Conservation (phyloP, 1,284 basidiomycete genomes). For the Peniophora sp. region DNA sequence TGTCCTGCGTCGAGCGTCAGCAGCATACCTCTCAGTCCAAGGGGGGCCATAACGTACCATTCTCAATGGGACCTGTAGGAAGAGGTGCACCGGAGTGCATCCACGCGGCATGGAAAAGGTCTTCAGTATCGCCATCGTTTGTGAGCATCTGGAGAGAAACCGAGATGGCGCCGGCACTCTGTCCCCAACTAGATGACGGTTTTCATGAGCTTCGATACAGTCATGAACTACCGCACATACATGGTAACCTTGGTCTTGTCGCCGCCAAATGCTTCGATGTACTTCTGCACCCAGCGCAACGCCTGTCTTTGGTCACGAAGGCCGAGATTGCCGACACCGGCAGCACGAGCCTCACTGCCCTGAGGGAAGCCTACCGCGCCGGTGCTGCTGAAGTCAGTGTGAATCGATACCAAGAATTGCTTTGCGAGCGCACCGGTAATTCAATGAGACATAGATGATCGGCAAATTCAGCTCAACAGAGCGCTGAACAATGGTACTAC, state of each 20-base stretch:
- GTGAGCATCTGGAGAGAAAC: slow-evolving; percentile 22
- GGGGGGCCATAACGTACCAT: background rate
- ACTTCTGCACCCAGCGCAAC: slow-evolving; percentile 58
- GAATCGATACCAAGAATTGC: background rate
- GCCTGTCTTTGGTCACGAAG: slow-evolving; percentile 47
- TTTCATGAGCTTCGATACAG: background rate
- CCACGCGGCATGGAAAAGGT: slow-evolving; percentile 25
- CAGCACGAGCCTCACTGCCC: slow-evolving; percentile 40
- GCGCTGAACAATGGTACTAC: slow-evolving; percentile 20
- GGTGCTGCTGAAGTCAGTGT: background rate
- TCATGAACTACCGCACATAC: slow-evolving; percentile 22
- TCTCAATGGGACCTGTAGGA: background rate
- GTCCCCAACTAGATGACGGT: slow-evolving; percentile 32
- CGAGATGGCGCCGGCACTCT: slow-evolving; percentile 33
- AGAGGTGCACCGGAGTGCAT: slow-evolving; percentile 26
- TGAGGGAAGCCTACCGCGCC: slow-evolving; percentile 40
- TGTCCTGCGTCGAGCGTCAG: background rate
- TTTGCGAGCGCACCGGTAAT: slow-evolving; percentile 19
- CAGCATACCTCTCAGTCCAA: background rate
- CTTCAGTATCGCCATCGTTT: slow-evolving; percentile 23
- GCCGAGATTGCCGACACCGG: slow-evolving; percentile 47
- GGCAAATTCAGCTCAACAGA: slow-evolving; percentile 28
- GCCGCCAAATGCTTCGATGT: slow-evolving; percentile 58
- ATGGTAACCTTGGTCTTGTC: slow-evolving; percentile 50
- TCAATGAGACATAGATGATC: slow-evolving; percentile 24